Conservation (phyloP, 345 rosid genomes). For the Citrus unshiu region DNA sequence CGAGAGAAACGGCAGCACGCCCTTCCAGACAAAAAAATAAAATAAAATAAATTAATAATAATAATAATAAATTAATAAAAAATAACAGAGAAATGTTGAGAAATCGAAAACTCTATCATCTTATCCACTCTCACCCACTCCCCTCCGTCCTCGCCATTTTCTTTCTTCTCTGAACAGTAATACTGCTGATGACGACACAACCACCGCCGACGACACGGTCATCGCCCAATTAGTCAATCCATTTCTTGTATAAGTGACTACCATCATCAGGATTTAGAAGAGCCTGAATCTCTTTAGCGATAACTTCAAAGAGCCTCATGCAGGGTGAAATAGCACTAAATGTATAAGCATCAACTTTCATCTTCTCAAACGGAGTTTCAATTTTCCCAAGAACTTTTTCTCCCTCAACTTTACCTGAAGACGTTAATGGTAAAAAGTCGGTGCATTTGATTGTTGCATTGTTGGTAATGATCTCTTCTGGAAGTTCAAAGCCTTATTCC, state of each 20-base stretch:
- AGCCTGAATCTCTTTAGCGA: slow-evolving; percentile 38
- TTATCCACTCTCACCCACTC: too few species aligned
- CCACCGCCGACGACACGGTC: too few species aligned
- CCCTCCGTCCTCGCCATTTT: too few species aligned
- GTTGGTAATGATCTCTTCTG: slow-evolving; percentile 21
- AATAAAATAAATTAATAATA: too few species aligned
- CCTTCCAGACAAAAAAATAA: too few species aligned
- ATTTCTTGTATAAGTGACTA: slow-evolving; percentile 49
- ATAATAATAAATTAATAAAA: too few species aligned
- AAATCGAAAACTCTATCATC: too few species aligned
- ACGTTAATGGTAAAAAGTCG: slow-evolving; percentile 45
- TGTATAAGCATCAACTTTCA: slow-evolving; percentile 56
- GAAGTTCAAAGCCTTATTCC: slow-evolving; percentile 49
- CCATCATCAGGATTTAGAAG: slow-evolving; percentile 33
- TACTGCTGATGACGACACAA: too few species aligned
- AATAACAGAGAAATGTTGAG: too few species aligned
- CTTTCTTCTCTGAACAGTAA: too few species aligned
- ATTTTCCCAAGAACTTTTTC: slow-evolving; percentile 40
- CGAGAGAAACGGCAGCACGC: too few species aligned
- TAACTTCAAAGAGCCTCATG: slow-evolving; percentile 42
- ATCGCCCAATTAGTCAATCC: slow-evolving; percentile 25
- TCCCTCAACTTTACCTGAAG: slow-evolving; percentile 53
- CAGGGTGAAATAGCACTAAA: slow-evolving; percentile 51
- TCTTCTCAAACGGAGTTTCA: slow-evolving; percentile 56
- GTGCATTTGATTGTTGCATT: slow-evolving; percentile 35